Evolutionary conservation across 441 rosid species (phyloP), one percentile per base, ranked within the genome.

Genomic region (Macaranga tanarius): DNA sequence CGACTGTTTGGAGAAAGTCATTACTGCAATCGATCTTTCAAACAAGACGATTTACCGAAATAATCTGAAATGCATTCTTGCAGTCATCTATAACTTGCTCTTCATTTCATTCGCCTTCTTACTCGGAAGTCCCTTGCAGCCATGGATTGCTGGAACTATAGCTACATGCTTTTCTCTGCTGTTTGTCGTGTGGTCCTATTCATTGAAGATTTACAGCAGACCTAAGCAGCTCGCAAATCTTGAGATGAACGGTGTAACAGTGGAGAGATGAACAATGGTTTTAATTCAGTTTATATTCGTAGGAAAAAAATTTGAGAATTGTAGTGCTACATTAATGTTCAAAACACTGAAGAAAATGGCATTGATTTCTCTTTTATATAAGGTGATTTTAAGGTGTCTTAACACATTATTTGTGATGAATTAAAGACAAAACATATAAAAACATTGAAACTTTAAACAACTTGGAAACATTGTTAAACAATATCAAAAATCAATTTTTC

Each of bases 91-190:
- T 55, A 94, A 94, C 70, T 74, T 90, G 26, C 78, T 89, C 5
- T 92, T 94, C n/a, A 88, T 94, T 38, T 97, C 99, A 2, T 81
- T 92, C 12, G 97, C 97, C 23, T 89, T 72, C 99, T 95, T 2
- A 84, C 91, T 0, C 8, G 81, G 90, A 38, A 84, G 88, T 77
- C 86, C 95, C 62, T 78, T 94, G 52, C 97, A 96, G 0, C 99
- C 99, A 1, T 94, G 99, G 97, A 81, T 92, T 58, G 99, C 99
- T 51, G 99, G 99, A 64, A 95, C 92, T 11, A 91, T 93, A 62
- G 89, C 92, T 95, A 95, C 99, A 25, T 95, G 93, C 54, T 94
- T 97, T 62, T 94, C 97, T 0, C 93, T 92, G 87, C 91, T 65
- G 95, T 5, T 92, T 11, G 99, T 92, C 12, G 84, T 95, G 65